Base-by-base conservation (phyloP, 208 protist genomes). In the Wallacemonas sp. region DNA sequence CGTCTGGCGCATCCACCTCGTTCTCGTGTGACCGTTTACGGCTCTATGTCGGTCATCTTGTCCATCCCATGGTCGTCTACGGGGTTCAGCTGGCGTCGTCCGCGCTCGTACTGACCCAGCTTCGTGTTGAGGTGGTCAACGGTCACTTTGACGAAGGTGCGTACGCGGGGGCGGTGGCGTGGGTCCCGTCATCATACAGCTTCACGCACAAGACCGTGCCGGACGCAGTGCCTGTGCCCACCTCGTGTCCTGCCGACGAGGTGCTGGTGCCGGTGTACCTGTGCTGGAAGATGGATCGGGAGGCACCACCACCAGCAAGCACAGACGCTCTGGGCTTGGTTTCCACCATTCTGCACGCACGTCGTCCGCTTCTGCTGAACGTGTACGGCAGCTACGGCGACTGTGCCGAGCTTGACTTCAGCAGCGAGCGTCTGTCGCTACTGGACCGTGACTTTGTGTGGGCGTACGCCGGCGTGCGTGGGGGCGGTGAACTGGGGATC, bases 401-500 rank as follows among this genome's bases (percentile, higher is more conserved):
- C 22, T 81, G 76, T 68, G 53, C 34, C 33, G 90, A 95, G 30
- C 46, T 68, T 0, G 73, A 74, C 17, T 95, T 95, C 69, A 58
- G 58, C 21, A 62, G 68, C 1, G 67, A 79, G 42, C 79, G 78
- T 1, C 66, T 95, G 6, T 68, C 70, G 24, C 38, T 96, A 17
- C 65, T 96, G 0, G 88, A 97, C 52, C 78, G 89, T 19, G 94
- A 90, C 33, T 72, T 95, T 38, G 66, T 95, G 1, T 94, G 76
- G 73, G 85, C 68, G 13, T 78, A 78, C 24, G 90, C 88, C 8
- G 70, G 64, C 9, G 80, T 97, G 46, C 79, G 94, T 22, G 94
- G 94, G n/a, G 94, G 94, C 12, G 89, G 87, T 12, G 91, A 97
- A 66, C 79, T 93, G 24, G 94, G 94, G 15, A 80, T 79, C 15